These are phyloP conservation scores for Pisolithus tinctorius DNA, from an alignment of 768 basidiomycete species.

Conservation along the genomic window DNA sequence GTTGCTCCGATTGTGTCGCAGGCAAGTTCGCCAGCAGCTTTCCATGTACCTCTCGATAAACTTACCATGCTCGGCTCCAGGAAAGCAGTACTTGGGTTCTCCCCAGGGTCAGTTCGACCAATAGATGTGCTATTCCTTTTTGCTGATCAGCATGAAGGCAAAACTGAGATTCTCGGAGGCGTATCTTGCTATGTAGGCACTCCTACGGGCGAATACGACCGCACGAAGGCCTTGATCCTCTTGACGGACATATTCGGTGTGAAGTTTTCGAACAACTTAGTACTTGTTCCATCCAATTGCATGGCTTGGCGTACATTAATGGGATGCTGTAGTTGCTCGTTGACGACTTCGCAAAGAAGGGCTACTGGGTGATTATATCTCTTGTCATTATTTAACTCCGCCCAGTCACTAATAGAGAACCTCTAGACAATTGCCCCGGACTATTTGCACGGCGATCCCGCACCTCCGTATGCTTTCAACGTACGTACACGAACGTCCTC, in stretches of 20 bases:
- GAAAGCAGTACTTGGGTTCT: no score
- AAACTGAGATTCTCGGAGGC: neutral
- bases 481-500: conserved; percentile 1
- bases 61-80: no score
- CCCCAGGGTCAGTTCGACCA: no score
- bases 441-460: conserved; percentile 23
- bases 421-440: conserved; percentile 18
- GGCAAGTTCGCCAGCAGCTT: no score
- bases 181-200: neutral
- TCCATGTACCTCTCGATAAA: no score
- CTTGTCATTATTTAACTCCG: neutral
- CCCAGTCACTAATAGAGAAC: neutral
- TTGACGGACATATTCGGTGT: conserved; percentile 3
- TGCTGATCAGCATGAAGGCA: neutral
- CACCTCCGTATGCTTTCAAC: conserved; percentile 11
- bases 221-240: neutral
- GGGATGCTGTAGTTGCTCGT: conserved; percentile 31
- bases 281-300: neutral
- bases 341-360: conserved; percentile 38
- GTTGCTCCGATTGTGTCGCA: no score
- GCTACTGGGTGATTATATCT: conserved; percentile 23
- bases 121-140: no score
- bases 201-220: neutral
- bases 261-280: conserved; percentile 14
- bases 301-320: neutral